Conservation (phyloP, 2,329 filamentous ascomycete genomes). For the Podosphaera fusca region DNA sequence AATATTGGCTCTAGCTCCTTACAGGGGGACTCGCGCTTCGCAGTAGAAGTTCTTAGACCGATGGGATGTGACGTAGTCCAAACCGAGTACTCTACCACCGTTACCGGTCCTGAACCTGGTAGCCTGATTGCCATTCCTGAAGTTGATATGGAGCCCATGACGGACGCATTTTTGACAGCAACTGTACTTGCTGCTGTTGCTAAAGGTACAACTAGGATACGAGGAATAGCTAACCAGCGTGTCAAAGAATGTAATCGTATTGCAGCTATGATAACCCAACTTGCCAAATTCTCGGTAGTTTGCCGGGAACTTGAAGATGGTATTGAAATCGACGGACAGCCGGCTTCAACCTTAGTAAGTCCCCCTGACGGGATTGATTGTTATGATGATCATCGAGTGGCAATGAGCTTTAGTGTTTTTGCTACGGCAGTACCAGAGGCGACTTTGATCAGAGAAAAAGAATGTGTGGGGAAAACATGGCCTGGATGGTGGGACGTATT, state of each 20-base stretch:
- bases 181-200: slow-evolving; percentile 83
- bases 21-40: slow-evolving; percentile 87
- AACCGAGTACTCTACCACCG: slow-evolving; percentile 66
- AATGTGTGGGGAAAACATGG: slow-evolving; percentile 95
- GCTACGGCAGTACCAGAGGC: slow-evolving; percentile 46
- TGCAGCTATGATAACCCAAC: slow-evolving; percentile 77
- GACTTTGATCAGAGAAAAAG: slow-evolving; percentile 64
- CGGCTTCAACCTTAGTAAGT: slow-evolving; percentile 24
- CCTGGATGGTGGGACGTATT: slow-evolving; percentile 95
- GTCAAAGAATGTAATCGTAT: slow-evolving; percentile 98
- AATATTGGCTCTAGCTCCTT: slow-evolving; percentile 86
- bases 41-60: slow-evolving; percentile 64
- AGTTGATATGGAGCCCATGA: slow-evolving; percentile 98
- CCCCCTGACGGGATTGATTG: slow-evolving; percentile 56
- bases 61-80: slow-evolving; percentile 91
- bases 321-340: slow-evolving; percentile 45
- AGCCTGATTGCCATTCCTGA: slow-evolving; percentile 51
- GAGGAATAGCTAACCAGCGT: slow-evolving; percentile 88
- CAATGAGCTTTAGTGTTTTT: slow-evolving; percentile 94
- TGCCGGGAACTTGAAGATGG: slow-evolving; percentile 84
- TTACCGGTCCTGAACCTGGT: slow-evolving; percentile 64
- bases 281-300: slow-evolving; percentile 75
- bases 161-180: slow-evolving; percentile 88
- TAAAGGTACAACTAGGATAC: slow-evolving; percentile 61
- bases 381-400: slow-evolving; percentile 93